phyloP scores from a whole-genome alignment of 2,329 filamentous ascomycete genomes.

The Xylaria arbuscula region DNA sequence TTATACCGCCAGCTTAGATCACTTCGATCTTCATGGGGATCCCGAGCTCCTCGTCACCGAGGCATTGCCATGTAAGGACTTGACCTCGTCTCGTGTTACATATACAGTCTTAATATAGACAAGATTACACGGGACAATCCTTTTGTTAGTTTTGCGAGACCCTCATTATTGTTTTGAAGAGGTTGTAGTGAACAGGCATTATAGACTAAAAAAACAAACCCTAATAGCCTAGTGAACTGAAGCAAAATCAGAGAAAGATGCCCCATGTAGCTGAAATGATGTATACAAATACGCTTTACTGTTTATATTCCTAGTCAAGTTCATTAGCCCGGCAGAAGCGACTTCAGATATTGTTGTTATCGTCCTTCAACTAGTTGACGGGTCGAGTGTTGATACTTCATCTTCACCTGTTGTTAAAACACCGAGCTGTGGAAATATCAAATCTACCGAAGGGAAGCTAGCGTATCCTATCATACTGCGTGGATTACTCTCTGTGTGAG shows the following conservation, averaged over 20 bases:
- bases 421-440: background rate
- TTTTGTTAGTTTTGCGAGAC: background rate
- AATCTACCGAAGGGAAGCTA: background rate
- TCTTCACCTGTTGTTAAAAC: background rate
- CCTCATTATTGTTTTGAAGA: background rate
- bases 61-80: background rate
- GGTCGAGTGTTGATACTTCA: background rate
- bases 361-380: background rate
- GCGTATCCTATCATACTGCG: conserved; percentile 3
- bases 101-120: background rate
- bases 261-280: background rate
- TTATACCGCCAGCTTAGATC: background rate
- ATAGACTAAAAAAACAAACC: no score
- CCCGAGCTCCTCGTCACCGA: background rate
- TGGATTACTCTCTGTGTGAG: background rate
- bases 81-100: background rate
- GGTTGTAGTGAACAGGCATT: no score
- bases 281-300: background rate
- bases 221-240: no score
- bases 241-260: background rate
- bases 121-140: background rate
- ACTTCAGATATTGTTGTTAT: background rate
- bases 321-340: background rate
- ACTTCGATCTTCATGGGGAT: background rate
- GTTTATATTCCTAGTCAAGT: background rate